A percentile compares a stretch with the other conserved stretches of the same genome.
Evolutionary conservation across 164 flowering plant species (phyloP).

Genomic region (Vitis labrusca): DNA sequence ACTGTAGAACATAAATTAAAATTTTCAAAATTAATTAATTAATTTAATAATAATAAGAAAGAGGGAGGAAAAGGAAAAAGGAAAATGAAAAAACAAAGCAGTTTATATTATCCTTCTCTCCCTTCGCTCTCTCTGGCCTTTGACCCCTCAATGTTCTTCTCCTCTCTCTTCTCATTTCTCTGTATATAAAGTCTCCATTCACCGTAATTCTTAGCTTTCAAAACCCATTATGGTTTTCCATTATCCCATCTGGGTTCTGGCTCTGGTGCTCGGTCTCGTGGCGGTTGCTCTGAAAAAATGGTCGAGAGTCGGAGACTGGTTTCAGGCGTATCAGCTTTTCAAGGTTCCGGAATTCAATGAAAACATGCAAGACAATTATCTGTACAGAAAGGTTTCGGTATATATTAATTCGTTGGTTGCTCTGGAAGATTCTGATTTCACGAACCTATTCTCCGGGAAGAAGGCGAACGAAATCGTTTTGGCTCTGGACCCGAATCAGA

Average conservation of each 20-base stretch:
- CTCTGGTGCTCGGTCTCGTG: no score
- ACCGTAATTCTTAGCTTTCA: not conserved
- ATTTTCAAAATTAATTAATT: no score
- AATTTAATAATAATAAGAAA: no score
- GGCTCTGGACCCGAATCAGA: constrained; percentile 50
- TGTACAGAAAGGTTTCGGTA: constrained; percentile 41
- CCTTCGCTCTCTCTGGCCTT: not conserved
- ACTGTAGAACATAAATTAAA: no score
- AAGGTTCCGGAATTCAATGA: constrained; percentile 68
- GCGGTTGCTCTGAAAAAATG: constrained; percentile 8
- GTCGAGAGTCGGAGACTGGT: constrained; percentile 31
- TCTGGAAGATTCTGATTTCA: constrained; percentile 67
- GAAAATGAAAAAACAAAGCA: no score
- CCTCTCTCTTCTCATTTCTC: not conserved
- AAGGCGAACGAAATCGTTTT: constrained; percentile 55
- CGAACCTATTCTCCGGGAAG: constrained; percentile 61
- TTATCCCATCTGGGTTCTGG: no score
- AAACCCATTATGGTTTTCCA: not conserved
- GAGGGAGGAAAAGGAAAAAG: no score
- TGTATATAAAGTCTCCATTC: not conserved
- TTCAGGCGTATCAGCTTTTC: constrained; percentile 39
- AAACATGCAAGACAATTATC: constrained; percentile 54
- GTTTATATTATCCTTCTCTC: no score
- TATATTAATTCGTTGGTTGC: constrained; percentile 59
- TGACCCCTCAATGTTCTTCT: not conserved